These are phyloP conservation scores for Penicillium canescens DNA, from an alignment of 495 filamentous ascomycete genomes.

Conservation along the genomic window DNA sequence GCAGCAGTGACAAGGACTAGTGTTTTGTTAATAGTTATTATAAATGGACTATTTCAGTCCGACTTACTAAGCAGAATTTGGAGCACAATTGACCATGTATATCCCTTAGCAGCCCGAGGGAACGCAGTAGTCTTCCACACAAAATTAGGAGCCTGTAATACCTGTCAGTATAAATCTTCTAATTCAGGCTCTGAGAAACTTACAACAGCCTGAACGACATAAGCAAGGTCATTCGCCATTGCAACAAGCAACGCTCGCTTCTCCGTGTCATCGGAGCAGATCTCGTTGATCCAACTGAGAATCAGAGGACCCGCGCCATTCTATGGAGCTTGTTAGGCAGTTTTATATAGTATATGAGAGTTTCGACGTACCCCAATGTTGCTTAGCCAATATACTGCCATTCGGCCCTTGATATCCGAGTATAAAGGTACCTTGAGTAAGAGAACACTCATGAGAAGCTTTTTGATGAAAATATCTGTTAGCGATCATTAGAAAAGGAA, in stretches of 20 bases:
- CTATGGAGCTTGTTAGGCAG: slow-evolving; percentile 4
- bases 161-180: not conserved
- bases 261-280: slow-evolving; percentile 29
- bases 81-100: slow-evolving; percentile 31
- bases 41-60: not conserved
- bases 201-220: slow-evolving; percentile 31
- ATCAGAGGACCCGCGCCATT: slow-evolving; percentile 25
- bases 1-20: not conserved
- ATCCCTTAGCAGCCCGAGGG: slow-evolving; percentile 33
- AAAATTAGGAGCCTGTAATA: slow-evolving; percentile 33
- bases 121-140: slow-evolving; percentile 42
- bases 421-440: slow-evolving; percentile 38
- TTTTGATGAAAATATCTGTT: not conserved
- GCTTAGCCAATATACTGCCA: slow-evolving; percentile 29
- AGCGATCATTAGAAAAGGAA: not conserved
- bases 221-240: slow-evolving; percentile 25
- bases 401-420: slow-evolving; percentile 27
- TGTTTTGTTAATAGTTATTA: not conserved
- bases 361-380: slow-evolving; percentile 17
- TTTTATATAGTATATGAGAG: not conserved
- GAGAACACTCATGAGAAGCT: slow-evolving; percentile 31
- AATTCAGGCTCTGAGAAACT: not conserved
- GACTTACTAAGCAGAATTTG: slow-evolving; percentile 23
- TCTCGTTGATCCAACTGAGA: slow-evolving; percentile 30
- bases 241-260: slow-evolving; percentile 26